Percentiles rank a stretch among this genome's conserved stretches.
Conservation (phyloP, 1,284 basidiomycete species). For the Ganoderma sinense region DNA sequence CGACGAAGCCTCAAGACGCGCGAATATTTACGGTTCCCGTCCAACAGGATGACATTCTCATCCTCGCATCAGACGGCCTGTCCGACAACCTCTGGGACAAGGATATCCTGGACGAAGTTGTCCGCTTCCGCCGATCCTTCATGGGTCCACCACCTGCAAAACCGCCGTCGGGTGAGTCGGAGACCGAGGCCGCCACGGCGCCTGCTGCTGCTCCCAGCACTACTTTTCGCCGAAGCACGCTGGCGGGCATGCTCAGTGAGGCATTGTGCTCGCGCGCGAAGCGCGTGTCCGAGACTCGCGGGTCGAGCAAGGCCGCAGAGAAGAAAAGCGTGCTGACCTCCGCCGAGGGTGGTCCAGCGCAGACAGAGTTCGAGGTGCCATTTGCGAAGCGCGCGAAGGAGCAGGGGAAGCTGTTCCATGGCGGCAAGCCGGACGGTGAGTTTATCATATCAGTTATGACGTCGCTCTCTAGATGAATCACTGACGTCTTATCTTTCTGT, state of each 20-base stretch:
- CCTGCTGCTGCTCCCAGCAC: slow-evolving; percentile 26
- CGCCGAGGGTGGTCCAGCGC: slow-evolving; percentile 15
- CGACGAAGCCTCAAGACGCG: slow-evolving; percentile 78
- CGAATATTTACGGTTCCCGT: slow-evolving; percentile 82
- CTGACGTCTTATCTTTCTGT: neutral
- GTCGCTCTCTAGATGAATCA: neutral
- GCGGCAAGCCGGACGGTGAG: slow-evolving; percentile 79
- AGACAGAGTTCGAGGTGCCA: slow-evolving; percentile 59
- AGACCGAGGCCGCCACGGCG: neutral
- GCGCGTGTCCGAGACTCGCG: slow-evolving; percentile 58
- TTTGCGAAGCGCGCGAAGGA: slow-evolving; percentile 74
- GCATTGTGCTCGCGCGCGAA: slow-evolving; percentile 76
- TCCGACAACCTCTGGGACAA: slow-evolving; percentile 97
- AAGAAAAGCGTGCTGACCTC: slow-evolving; percentile 11
- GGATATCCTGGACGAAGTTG: slow-evolving; percentile 91
- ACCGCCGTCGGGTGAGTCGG: neutral
- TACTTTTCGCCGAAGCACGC: slow-evolving; percentile 57
- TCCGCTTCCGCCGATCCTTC: slow-evolving; percentile 64
- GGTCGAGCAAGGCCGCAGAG: slow-evolving; percentile 13
- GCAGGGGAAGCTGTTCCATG: slow-evolving; percentile 66
- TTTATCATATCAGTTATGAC: neutral
- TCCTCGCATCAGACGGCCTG: slow-evolving; percentile 90
- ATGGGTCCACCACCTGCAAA: slow-evolving; percentile 21
- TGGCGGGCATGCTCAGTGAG: slow-evolving; percentile 74
- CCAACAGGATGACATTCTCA: slow-evolving; percentile 86